These are phyloP conservation scores for Arachnomyces sp. DNA, from an alignment of 2,329 filamentous ascomycete genomes.

Conservation along the genomic window DNA sequence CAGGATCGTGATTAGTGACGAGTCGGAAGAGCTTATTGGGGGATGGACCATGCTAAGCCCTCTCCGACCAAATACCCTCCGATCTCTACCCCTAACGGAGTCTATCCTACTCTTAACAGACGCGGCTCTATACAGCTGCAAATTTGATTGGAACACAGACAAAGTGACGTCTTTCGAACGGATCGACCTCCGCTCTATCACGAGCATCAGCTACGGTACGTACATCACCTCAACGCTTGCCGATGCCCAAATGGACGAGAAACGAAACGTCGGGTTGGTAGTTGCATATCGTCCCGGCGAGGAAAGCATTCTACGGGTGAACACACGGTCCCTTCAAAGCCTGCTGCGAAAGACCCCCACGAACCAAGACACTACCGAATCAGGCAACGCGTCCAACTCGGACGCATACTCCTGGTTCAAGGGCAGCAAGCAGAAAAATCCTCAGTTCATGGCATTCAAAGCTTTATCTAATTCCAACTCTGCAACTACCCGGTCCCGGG, in stretches of 20 bases:
- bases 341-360: conserved; percentile 42
- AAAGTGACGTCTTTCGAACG: conserved; percentile 90
- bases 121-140: conserved; percentile 74
- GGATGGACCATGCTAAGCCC: conserved; percentile 87
- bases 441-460: conserved; percentile 37
- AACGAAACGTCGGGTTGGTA: conserved; percentile 74
- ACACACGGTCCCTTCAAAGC: conserved; percentile 66
- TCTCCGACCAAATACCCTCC: conserved; percentile 58
- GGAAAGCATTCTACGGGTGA: conserved; percentile 66
- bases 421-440: conserved; percentile 20
- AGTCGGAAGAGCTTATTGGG: conserved; percentile 73
- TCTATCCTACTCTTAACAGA: conserved; percentile 81
- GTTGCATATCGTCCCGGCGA: conserved; percentile 66
- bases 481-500: conserved; percentile 14
- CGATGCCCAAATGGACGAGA: conserved; percentile 64
- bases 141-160: conserved; percentile 90
- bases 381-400: conserved; percentile 13
- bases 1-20: conserved; percentile 75
- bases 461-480: conserved; percentile 30
- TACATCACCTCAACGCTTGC: conserved; percentile 89
- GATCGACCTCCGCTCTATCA: conserved; percentile 66
- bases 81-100: conserved; percentile 71
- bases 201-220: conserved; percentile 65
- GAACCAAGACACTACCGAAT: conserved; percentile 18
- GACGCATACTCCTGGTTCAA: conserved; percentile 36